Evolutionary conservation across 192 early-diverging fungal species (phyloP).

Genomic region (Fimicolochytrium jonesii): DNA sequence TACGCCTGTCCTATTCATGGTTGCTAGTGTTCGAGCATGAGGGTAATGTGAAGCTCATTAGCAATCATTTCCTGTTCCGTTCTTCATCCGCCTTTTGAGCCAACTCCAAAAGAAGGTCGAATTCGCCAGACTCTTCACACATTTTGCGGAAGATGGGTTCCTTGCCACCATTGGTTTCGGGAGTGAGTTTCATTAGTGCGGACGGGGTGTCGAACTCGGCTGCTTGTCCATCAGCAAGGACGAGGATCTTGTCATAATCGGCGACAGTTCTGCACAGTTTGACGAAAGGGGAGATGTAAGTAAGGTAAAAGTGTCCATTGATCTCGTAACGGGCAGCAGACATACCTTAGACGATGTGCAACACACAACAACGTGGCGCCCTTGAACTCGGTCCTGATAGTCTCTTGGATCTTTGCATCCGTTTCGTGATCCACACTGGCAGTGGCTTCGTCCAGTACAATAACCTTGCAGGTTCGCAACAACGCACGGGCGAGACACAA

Average conservation of each 20-base stretch:
- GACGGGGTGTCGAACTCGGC: constrained; percentile 61
- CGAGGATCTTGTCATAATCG: constrained; percentile 75
- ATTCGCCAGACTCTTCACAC: constrained; percentile 80
- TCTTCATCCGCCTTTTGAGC: constrained; percentile 19
- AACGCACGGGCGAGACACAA: constrained; percentile 51
- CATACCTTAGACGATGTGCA: constrained; percentile 66
- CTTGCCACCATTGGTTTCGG: background rate
- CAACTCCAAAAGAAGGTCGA: constrained; percentile 61
- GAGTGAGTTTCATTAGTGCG: constrained; percentile 33
- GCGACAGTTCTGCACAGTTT: constrained; percentile 49
- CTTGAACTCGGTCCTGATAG: constrained; percentile 68
- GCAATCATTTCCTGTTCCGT: too few species aligned
- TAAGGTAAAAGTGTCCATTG: too few species aligned
- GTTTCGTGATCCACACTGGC: constrained; percentile 84
- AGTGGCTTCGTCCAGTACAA: constrained; percentile 65
- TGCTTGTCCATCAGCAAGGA: constrained; percentile 69
- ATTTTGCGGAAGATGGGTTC: constrained; percentile 63
- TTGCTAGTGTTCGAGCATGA: too few species aligned
- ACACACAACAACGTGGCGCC: constrained; percentile 78
- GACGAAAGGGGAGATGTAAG: too few species aligned
- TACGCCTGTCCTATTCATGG: too few species aligned
- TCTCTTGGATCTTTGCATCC: constrained; percentile 79
- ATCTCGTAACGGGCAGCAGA: too few species aligned
- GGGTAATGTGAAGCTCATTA: too few species aligned
- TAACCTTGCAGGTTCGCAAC: constrained; percentile 16